Conservation (phyloP, 495 filamentous ascomycete species). For the Glarea lozoyensis region DNA sequence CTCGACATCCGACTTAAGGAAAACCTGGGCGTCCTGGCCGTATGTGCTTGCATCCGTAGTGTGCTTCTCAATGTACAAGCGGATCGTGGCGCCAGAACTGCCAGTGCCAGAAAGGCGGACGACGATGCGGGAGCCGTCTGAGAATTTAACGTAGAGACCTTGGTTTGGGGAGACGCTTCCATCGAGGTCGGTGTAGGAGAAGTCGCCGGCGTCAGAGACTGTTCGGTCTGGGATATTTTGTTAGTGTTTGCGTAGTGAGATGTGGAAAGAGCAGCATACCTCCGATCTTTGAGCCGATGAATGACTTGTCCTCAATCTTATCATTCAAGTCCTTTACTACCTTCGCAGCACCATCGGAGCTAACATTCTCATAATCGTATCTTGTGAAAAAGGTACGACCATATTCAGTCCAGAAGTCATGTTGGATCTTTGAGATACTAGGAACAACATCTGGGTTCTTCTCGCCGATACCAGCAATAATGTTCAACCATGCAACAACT, state of each 20-base stretch:
- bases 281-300: slow-evolving; percentile 71
- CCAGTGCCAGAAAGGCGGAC: slow-evolving; percentile 92
- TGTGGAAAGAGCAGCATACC: slow-evolving; percentile 33
- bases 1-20: slow-evolving; percentile 79
- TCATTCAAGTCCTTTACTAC: slow-evolving; percentile 68
- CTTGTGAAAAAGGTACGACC: slow-evolving; percentile 98
- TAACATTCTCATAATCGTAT: slow-evolving; percentile 95
- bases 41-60: slow-evolving; percentile 64
- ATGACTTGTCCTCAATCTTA: slow-evolving; percentile 56
- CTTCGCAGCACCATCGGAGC: slow-evolving; percentile 81
- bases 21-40: slow-evolving; percentile 77
- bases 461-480: slow-evolving; percentile 90
- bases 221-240: slow-evolving; percentile 48
- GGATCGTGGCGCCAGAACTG: slow-evolving; percentile 89
- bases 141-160: slow-evolving; percentile 90
- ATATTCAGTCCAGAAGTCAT: slow-evolving; percentile 94
- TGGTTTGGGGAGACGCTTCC: slow-evolving; percentile 93
- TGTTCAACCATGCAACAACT: slow-evolving; percentile 94
- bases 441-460: slow-evolving; percentile 64
- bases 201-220: slow-evolving; percentile 84
- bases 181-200: slow-evolving; percentile 94
- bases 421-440: slow-evolving; percentile 89
- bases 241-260: background rate
- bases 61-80: slow-evolving; percentile 93
- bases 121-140: slow-evolving; percentile 88